Conservation (phyloP, 164 flowering plant genomes). For the Houttuynia cordata region DNA sequence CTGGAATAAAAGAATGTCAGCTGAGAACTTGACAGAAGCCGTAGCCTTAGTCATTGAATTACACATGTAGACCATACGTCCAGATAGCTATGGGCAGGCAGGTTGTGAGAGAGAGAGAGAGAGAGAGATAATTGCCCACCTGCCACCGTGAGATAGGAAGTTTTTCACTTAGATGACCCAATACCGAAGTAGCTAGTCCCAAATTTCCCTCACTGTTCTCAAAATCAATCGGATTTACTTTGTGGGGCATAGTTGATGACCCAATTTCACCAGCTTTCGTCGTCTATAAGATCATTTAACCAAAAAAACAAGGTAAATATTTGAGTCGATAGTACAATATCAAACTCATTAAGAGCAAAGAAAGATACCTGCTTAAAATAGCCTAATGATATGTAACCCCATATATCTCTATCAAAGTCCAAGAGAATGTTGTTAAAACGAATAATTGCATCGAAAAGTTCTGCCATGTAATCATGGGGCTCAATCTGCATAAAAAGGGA, state of each 20-base stretch:
- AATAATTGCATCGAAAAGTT: slow-evolving; percentile 52
- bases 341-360: not conserved
- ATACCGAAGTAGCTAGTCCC: slow-evolving; percentile 57
- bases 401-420: slow-evolving; percentile 80
- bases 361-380: slow-evolving; percentile 81
- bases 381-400: slow-evolving; percentile 82
- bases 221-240: slow-evolving; percentile 98
- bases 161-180: slow-evolving; percentile 67
- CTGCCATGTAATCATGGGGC: slow-evolving; percentile 92
- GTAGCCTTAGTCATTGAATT: too few species aligned
- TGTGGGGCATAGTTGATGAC: slow-evolving; percentile 99
- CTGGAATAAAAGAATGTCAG: too few species aligned
- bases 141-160: slow-evolving; percentile 95
- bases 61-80: not conserved
- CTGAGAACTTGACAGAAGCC: too few species aligned
- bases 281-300: slow-evolving; percentile 28
- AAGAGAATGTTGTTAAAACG: slow-evolving; percentile 69
- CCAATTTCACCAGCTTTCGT: slow-evolving; percentile 96
- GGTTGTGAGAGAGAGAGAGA: not conserved
- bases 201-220: slow-evolving; percentile 98
- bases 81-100: not conserved
- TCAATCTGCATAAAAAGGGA: slow-evolving; percentile 56
- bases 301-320: too few species aligned
- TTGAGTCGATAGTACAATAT: too few species aligned
- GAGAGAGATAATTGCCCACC: slow-evolving; percentile 25